A percentile compares a stretch with the other conserved stretches of the same genome.
phyloP scores from a whole-genome alignment of 2,329 filamentous ascomycete species.

The Ampelomyces quisqualis region DNA sequence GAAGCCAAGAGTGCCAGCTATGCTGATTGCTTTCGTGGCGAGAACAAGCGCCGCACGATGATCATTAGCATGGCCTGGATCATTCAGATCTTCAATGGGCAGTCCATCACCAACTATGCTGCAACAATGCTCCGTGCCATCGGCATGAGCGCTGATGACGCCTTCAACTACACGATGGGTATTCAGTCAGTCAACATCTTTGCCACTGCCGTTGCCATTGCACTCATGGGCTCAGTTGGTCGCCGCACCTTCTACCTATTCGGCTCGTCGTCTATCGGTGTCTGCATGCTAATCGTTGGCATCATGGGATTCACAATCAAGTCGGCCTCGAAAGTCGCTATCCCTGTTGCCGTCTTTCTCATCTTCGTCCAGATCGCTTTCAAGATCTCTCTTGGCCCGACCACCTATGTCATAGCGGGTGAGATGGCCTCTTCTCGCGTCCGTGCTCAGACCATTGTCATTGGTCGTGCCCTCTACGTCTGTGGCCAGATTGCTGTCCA shows the following conservation, averaged over 20 bases:
- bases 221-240: conserved; percentile 75
- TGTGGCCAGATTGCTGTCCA: too few species aligned
- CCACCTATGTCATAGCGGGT: too few species aligned
- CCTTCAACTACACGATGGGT: conserved; percentile 53
- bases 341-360: too few species aligned
- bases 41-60: conserved; percentile 74
- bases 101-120: conserved; percentile 48
- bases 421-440: too few species aligned
- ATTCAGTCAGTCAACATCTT: conserved; percentile 66
- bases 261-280: conserved; percentile 61
- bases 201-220: conserved; percentile 75
- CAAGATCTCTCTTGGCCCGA: too few species aligned
- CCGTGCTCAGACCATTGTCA: too few species aligned
- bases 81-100: conserved; percentile 48
- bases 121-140: not conserved
- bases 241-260: conserved; percentile 73
- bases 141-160: conserved; percentile 42
- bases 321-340: conserved; percentile 43
- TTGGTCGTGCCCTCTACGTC: too few species aligned
- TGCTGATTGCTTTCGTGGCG: conserved; percentile 76
- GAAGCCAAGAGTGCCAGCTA: conserved; percentile 68
- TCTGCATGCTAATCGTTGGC: conserved; percentile 62
- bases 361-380: too few species aligned
- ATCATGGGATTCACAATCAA: conserved; percentile 79
- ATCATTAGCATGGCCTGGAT: conserved; percentile 57